phyloP scores from a whole-genome alignment of 352 stramenopile species.

The Phytophthora quininea region DNA sequence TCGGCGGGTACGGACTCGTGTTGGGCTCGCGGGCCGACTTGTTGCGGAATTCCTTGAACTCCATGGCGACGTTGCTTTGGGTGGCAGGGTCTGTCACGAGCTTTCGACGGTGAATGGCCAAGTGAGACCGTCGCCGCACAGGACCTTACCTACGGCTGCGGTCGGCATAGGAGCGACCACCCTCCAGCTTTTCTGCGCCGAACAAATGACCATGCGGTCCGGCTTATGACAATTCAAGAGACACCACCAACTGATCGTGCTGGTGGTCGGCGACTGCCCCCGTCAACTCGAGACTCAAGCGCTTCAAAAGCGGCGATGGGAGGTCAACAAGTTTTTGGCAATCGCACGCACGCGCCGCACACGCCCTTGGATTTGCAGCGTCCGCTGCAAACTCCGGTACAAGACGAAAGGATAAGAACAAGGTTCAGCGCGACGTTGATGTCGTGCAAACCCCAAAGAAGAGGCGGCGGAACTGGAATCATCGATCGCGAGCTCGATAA shows the following conservation, averaged over 20 bases:
- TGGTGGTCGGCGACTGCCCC: background rate
- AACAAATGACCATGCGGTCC: background rate
- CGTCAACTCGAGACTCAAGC: background rate
- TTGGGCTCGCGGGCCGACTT: slow-evolving; percentile 20
- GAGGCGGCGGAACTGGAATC: too few relatives aligned
- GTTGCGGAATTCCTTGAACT: slow-evolving; percentile 34
- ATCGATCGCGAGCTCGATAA: too few relatives aligned
- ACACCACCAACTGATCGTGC: background rate
- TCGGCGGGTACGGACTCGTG: slow-evolving; percentile 34
- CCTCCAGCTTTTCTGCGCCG: background rate
- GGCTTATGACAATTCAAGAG: background rate
- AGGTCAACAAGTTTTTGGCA: slow-evolving; percentile 24
- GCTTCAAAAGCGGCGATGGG: background rate
- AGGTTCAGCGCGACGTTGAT: slow-evolving; percentile 2
- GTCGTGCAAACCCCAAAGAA: slow-evolving; percentile 12
- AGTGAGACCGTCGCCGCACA: slow-evolving; percentile 19
- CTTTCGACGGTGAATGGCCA: slow-evolving; percentile 17
- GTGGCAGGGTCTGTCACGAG: slow-evolving; percentile 1
- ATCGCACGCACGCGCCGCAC: slow-evolving; percentile 27
- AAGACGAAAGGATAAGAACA: slow-evolving; percentile 17
- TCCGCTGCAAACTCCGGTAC: slow-evolving; percentile 12
- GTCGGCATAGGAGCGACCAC: slow-evolving; percentile 13
- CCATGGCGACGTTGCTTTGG: slow-evolving; percentile 23
- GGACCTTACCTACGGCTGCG: background rate
- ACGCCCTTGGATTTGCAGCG: slow-evolving; percentile 25